Evolutionary conservation across 2,329 filamentous ascomycete species (phyloP).

Genomic region (Blastomyces percursus): DNA sequence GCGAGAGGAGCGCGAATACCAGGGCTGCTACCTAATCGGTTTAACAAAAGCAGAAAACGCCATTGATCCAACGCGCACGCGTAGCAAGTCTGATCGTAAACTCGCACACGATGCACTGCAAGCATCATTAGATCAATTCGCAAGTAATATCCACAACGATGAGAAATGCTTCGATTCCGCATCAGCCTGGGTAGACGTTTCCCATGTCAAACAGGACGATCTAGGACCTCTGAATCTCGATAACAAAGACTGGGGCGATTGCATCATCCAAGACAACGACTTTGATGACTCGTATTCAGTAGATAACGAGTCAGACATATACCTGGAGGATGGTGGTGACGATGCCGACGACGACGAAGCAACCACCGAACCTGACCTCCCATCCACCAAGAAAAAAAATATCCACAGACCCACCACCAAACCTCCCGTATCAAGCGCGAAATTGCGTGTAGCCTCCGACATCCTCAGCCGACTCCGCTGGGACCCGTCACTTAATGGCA

Average conservation of each 20-base stretch:
- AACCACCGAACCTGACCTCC: neutral
- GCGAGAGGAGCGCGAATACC: slow-evolving; percentile 37
- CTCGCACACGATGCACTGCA: slow-evolving; percentile 36
- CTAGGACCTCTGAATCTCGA: slow-evolving; percentile 14
- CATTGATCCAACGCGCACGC: neutral
- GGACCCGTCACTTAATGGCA: slow-evolving; percentile 36
- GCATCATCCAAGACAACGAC: neutral
- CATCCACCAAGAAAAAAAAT: neutral
- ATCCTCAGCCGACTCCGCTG: slow-evolving; percentile 41
- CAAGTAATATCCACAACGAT: slow-evolving; percentile 26
- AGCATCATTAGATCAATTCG: slow-evolving; percentile 25
- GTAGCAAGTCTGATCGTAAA: slow-evolving; percentile 31
- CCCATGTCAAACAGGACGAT: slow-evolving; percentile 19
- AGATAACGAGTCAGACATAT: slow-evolving; percentile 5
- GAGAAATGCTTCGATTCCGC: slow-evolving; percentile 26
- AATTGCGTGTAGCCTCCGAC: slow-evolving; percentile 25
- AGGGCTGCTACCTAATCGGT: slow-evolving; percentile 53
- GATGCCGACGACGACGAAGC: slow-evolving; percentile 4
- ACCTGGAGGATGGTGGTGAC: slow-evolving; percentile 8
- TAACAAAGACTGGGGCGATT: slow-evolving; percentile 12
- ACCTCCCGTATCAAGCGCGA: slow-evolving; percentile 3
- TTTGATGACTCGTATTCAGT: slow-evolving; percentile 10
- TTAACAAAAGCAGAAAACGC: slow-evolving; percentile 26
- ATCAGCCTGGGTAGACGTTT: slow-evolving; percentile 27
- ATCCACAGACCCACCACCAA: neutral